Base-by-base conservation (phyloP, 495 filamentous ascomycete species). In the Neurospora intermedia region DNA sequence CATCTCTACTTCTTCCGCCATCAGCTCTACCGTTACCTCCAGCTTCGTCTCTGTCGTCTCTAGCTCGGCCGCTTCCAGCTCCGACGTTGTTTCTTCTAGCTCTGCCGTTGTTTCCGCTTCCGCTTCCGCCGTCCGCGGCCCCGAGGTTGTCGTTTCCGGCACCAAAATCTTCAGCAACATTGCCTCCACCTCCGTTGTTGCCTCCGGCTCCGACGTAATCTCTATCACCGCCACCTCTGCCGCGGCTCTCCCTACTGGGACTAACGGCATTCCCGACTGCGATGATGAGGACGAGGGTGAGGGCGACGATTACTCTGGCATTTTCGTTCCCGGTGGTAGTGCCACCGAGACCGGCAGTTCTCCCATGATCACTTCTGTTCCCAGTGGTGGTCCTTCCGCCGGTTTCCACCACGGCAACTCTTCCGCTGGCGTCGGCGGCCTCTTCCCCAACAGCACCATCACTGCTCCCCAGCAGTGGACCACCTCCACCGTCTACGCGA, bases 401-500 rank as follows among this genome's bases (percentile, higher is more conserved):
- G 83, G 89, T 75, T 78, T 88, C n/a, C 73, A 89, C n/a, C 73
- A 89, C 74, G 87, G 84, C 45, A 87, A 85, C 77, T 87, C 54
- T 76, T 87, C 54, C 23, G 0, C 35, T 38, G 54, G 54, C 54
- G 23, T 13, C 54, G 54, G 31, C 54, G 54, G 31, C 54, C 23
- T 62, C 13, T 62, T 62, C 23, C 54, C 54, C 23, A 62, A 62
- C 54, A 62, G 54, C 39, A 43, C 23, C 59, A 72, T 71, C 69
- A 71, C 41, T 39, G 62, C 73, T 43, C 38, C 76, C 35, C 43
- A 70, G 11, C 72, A 80, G 45, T 83, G 81, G 41, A 89, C 87
- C 70, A 88, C 86, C 38, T 90, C 88, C 10, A 90, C 89, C 54
- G 82, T 90, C 20, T 90, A 85, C 78, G 80, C 84, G 18, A 91